Evolutionary conservation across 768 basidiomycete genomes (phyloP), one percentile per base, ranked within the genome.

Genomic region (Leucosporidium yakuticum): DNA sequence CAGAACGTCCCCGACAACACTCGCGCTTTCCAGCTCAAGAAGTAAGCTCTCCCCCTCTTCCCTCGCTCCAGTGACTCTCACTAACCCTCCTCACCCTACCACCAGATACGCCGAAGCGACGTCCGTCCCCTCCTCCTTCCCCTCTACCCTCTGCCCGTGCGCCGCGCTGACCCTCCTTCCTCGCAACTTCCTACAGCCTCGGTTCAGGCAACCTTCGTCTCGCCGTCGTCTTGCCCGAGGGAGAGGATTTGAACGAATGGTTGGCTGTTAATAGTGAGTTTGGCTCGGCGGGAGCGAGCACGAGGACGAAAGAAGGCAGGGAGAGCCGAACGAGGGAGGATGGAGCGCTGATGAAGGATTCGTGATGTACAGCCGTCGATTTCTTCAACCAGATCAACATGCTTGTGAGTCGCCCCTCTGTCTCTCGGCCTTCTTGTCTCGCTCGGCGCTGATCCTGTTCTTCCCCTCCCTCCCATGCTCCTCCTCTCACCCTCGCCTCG

Each of bases 381-480:
- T 99, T 99, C 81, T 99, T 98, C 84, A 99, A 98, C 77, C 96
- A 99, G 77, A 80, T 99, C 72, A 99, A 99, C 78, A 99, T 99
- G 96, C 82, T 99, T 20, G 55, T 5, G 6, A 8, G 25, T 17
- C 19, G 20, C 25, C 3, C 31, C 17, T 15, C n/a, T n/a, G n/a
- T n/a, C n/a, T n/a, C n/a, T n/a, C n/a, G n/a, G n/a, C n/a, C n/a
- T n/a, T n/a, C n/a, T n/a, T n/a, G n/a, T n/a, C n/a, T n/a, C n/a
- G 14, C 31, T 50, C 14, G 29, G 11, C 12, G 21, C 12, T n/a
- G 21, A 20, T 32, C 8, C 27, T 36, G 11, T 36, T 17, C 29
- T 31, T 36, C n/a, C 39, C 49, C 36, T 17, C 14, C 8, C 47
- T 21, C 11, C 50, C 32, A 49, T 5, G 1, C 11, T 15, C 34